These are phyloP conservation scores for Biancaea sappan DNA, from an alignment of 306 rosid species.

Conservation along the genomic window DNA sequence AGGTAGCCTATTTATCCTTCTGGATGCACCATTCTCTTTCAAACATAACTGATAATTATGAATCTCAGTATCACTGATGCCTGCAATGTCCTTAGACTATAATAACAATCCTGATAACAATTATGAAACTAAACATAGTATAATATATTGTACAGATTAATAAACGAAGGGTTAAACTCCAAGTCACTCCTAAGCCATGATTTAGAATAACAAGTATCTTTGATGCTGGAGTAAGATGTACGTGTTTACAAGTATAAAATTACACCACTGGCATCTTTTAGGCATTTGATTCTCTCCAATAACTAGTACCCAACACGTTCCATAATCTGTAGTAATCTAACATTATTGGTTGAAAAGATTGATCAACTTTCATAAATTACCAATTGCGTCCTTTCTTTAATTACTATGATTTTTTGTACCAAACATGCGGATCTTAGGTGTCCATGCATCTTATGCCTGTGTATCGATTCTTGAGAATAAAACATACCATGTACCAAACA, in stretches of 20 bases:
- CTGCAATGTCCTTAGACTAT: conserved; percentile 49
- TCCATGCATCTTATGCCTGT: not conserved
- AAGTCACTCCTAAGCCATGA: conserved; percentile 6
- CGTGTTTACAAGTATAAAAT: not conserved
- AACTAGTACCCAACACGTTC: not conserved
- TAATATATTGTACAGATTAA: not conserved
- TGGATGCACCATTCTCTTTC: conserved; percentile 55
- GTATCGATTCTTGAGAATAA: too few species aligned
- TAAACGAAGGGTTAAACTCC: conserved; percentile 13
- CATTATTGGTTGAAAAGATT: not conserved
- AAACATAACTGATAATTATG: conserved; percentile 53
- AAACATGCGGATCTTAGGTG: not conserved
- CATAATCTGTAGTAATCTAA: not conserved
- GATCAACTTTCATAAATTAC: not conserved
- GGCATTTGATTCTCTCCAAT: not conserved
- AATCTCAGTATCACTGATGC: conserved; percentile 56
- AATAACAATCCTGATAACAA: conserved; percentile 17
- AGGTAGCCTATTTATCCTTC: conserved; percentile 59
- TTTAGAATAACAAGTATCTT: not conserved
- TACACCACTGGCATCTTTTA: not conserved
- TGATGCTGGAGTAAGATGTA: not conserved
- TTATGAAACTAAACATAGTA: not conserved
- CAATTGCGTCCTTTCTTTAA: not conserved
- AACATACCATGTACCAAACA: not conserved
- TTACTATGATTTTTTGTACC: not conserved